Percentiles rank a stretch among this genome's conserved stretches.
Evolutionary conservation across 2,329 filamentous ascomycete species (phyloP).

Genomic region (Calonectria pseudoturangicola): DNA sequence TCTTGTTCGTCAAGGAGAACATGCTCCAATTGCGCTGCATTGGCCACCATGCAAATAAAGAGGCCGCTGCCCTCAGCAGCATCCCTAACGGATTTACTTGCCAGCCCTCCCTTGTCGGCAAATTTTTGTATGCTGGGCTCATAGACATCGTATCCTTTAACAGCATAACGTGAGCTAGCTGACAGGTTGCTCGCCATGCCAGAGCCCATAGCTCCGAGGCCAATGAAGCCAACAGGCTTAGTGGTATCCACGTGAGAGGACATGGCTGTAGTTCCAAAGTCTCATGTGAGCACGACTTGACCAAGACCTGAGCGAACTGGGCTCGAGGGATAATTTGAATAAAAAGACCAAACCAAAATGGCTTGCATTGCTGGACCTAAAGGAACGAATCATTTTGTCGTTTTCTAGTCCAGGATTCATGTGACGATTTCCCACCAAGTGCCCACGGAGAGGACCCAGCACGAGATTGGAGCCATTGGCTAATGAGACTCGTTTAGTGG

Average conservation of each 20-base stretch:
- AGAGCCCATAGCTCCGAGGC: conserved; percentile 44
- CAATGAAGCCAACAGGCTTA: conserved; percentile 40
- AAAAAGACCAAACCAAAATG: neutral
- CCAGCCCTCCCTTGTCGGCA: neutral
- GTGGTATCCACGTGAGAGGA: conserved; percentile 52
- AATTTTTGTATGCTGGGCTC: conserved; percentile 26
- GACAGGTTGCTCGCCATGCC: conserved; percentile 41
- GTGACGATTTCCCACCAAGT: neutral
- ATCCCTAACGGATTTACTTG: neutral
- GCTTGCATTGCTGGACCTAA: neutral
- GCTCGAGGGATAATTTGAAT: conserved; percentile 14
- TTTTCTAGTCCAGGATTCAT: neutral
- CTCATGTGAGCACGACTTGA: neutral
- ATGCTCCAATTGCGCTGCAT: conserved; percentile 26
- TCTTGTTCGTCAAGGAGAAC: conserved; percentile 28
- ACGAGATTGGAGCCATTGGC: neutral
- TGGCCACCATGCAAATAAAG: conserved; percentile 42
- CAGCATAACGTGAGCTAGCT: conserved; percentile 5
- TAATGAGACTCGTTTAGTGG: neutral
- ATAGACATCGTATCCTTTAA: conserved; percentile 38
- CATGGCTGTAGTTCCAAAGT: neutral
- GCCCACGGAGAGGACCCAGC: neutral
- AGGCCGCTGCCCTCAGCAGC: conserved; percentile 6
- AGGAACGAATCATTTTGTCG: neutral
- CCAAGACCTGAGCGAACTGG: neutral